A percentile compares a stretch with the other conserved stretches of the same genome.
Conservation (phyloP, 352 stramenopile species). For the Phytopythium cucurbitacearum region DNA sequence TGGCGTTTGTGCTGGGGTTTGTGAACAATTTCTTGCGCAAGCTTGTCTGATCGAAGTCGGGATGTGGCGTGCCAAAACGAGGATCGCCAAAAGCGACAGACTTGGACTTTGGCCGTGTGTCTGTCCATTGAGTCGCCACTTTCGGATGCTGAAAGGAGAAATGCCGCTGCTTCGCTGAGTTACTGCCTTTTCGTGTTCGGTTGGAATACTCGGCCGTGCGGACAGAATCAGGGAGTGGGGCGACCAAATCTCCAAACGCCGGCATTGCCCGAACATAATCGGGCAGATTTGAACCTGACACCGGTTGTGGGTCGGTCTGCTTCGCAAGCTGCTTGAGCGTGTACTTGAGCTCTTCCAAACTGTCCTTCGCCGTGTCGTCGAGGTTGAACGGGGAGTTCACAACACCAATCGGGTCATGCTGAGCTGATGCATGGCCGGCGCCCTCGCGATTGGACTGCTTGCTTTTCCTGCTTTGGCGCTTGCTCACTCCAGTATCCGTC, state of each 20-base stretch:
- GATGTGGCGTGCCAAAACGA: neutral
- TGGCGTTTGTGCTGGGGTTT: conserved; percentile 5
- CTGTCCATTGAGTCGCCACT: conserved; percentile 5
- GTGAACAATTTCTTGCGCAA: conserved; percentile 31
- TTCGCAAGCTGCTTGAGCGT: conserved; percentile 59
- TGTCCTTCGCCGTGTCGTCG: conserved; percentile 3
- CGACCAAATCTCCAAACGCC: conserved; percentile 8
- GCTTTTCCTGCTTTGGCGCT: neutral
- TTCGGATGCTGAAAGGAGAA: conserved; percentile 18
- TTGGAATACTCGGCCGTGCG: conserved; percentile 9
- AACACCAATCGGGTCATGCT: no score
- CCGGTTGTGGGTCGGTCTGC: conserved; percentile 21
- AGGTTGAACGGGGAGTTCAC: conserved; percentile 2
- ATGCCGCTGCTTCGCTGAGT: conserved; percentile 15
- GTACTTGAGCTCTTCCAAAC: conserved; percentile 61
- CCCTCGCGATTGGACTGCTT: neutral
- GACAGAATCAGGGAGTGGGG: conserved; percentile 13
- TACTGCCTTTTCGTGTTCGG: conserved; percentile 1
- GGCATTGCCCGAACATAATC: conserved; percentile 28
- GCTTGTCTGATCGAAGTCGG: conserved; percentile 8
- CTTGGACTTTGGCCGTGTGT: conserved; percentile 11
- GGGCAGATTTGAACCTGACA: conserved; percentile 9
- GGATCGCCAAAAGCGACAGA: conserved; percentile 8
- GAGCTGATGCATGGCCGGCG: neutral
- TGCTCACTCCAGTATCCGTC: no score